These are phyloP conservation scores for Naganishia liquefaciens DNA, from an alignment of 1,284 basidiomycete species.

Conservation along the genomic window DNA sequence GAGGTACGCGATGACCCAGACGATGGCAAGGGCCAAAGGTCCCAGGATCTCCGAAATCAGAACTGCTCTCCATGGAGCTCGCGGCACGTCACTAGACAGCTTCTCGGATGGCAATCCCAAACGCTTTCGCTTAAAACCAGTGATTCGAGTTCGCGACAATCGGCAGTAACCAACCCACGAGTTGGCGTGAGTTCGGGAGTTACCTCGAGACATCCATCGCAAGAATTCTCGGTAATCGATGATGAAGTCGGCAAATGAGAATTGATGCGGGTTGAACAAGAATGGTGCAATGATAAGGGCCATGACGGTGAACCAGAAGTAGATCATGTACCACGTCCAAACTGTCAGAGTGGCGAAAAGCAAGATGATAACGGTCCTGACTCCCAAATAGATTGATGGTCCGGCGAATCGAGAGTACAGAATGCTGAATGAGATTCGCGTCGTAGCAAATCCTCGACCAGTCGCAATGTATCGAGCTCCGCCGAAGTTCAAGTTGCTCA, in stretches of 20 bases:
- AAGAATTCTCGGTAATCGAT: constrained; percentile 96
- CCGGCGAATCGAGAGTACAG: constrained; percentile 94
- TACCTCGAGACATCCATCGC: constrained; percentile 95
- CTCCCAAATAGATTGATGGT: constrained; percentile 92
- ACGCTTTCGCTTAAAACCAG: constrained; percentile 95
- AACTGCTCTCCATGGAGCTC: constrained; percentile 85
- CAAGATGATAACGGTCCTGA: constrained; percentile 83
- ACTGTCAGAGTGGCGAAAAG: constrained; percentile 85
- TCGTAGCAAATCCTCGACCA: constrained; percentile 95
- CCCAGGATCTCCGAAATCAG: constrained; percentile 83
- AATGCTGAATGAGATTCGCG: constrained; percentile 87
- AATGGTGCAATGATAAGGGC: constrained; percentile 88
- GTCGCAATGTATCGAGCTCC: constrained; percentile 97
- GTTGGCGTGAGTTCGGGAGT: constrained; percentile 92
- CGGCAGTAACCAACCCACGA: constrained; percentile 98
- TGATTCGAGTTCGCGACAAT: constrained; percentile 89
- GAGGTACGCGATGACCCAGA: constrained; percentile 87
- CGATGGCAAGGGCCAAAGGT: constrained; percentile 75
- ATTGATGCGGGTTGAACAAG: constrained; percentile 96
- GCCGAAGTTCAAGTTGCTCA: constrained; percentile 92
- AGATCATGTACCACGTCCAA: constrained; percentile 87
- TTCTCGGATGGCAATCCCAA: constrained; percentile 93
- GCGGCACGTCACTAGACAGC: constrained; percentile 83
- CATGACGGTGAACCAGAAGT: constrained; percentile 91
- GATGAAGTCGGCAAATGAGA: constrained; percentile 89